Percentiles rank a stretch among this genome's conserved stretches.
These are phyloP conservation scores for Alternaria hordeiaustralica DNA, from an alignment of 2,329 filamentous ascomycete species.

Conservation along the genomic window DNA sequence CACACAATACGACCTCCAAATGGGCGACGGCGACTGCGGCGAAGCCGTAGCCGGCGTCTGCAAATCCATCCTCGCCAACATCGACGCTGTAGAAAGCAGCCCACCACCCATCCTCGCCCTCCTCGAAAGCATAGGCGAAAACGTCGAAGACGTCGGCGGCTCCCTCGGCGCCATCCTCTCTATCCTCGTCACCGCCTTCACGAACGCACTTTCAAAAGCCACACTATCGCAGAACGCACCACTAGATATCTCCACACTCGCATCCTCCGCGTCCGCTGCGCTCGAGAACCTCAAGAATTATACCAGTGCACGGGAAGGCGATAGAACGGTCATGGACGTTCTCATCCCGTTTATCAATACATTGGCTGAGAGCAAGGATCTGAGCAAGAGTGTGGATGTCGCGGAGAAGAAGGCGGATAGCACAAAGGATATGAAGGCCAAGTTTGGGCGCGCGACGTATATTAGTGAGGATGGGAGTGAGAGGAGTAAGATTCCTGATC, in stretches of 20 bases:
- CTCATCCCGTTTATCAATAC: conserved; percentile 83
- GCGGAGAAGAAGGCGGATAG: conserved; percentile 76
- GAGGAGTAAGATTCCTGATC: conserved; percentile 63
- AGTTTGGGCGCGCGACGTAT: conserved; percentile 82
- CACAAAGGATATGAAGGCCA: conserved; percentile 90
- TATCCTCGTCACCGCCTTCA: conserved; percentile 86
- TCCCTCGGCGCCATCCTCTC: conserved; percentile 77
- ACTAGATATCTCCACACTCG: conserved; percentile 45
- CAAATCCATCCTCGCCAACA: conserved; percentile 60
- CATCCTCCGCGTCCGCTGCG: conserved; percentile 52
- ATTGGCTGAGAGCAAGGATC: conserved; percentile 67
- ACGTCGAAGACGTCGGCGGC: conserved; percentile 75
- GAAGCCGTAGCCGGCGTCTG: conserved; percentile 68
- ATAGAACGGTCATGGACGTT: conserved; percentile 89
- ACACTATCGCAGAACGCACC: conserved; percentile 36
- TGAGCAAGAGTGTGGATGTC: conserved; percentile 74
- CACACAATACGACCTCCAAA: conserved; percentile 76
- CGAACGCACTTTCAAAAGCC: conserved; percentile 47
- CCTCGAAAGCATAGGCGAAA: conserved; percentile 64
- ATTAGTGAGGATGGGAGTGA: conserved; percentile 71
- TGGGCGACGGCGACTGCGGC: conserved; percentile 90
- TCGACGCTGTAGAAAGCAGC: conserved; percentile 63
- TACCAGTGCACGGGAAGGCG: conserved; percentile 85
- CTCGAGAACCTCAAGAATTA: conserved; percentile 64
- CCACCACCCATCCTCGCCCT: conserved; percentile 60